Base-by-base conservation (phyloP, 1,284 basidiomycete species). In the Moesziomyces antarcticus region DNA sequence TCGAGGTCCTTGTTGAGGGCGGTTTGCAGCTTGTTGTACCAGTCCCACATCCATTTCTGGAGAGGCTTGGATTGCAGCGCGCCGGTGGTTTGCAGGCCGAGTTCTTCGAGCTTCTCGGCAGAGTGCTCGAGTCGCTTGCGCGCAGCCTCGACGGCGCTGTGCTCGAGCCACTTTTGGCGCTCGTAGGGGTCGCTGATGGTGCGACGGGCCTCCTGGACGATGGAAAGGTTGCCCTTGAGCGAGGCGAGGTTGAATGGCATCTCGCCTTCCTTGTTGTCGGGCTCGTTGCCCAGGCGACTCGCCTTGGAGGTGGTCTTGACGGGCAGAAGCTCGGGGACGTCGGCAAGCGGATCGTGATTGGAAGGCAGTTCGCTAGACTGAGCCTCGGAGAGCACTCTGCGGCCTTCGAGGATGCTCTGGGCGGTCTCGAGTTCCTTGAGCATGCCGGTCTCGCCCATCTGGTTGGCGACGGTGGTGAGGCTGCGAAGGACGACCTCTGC, bases 41-140 rank as follows among this genome's bases (percentile, higher is more conserved):
- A 83, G 14, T 76, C 74, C 81, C 81, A 83, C 82, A 83, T 83
- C 80, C 80, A 82, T 35, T 35, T 54, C 55, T 83, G 82, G n/a
- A 83, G 69, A 16, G 71, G 65, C 42, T 75, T 76, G 47, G 67
- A 68, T 47, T 80, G 67, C 13, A 83, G 55, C 3, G 64, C 68
- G 24, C 68, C 71, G 14, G 73, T 68, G 18, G 68, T 58, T n/a
- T 68, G 70, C 48, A 80, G 40, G 6, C 79, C 82, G 1, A 81
- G 63, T 44, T 75, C 68, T 52, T 79, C 75, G 30, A 83, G 63
- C 46, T 80, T 72, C 22, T 75, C 67, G 2, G 66, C 69, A 11
- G 68, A 73, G 56, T 75, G 63, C 57, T 79, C 66, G 30, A 83
- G 75, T 21, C 80, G 78, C 59, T 77, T 77, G 48, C 75, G 58